Percentiles rank a stretch among this genome's conserved stretches.
Conservation (phyloP, 176 grass and related monocot genomes). For the Themeda triandra region DNA sequence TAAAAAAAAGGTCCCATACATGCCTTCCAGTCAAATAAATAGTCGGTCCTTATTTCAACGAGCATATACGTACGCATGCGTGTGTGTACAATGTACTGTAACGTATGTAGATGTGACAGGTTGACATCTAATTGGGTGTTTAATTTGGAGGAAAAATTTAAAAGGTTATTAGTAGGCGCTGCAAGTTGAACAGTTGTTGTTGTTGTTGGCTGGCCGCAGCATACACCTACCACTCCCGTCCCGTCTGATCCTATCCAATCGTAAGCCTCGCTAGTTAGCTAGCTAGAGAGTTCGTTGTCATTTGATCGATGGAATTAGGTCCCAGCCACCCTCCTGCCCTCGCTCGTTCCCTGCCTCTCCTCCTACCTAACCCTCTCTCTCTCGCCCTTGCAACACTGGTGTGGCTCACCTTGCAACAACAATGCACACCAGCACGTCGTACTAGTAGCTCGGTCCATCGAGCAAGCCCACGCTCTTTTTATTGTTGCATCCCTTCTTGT, state of each 20-base stretch:
- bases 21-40: too few species aligned
- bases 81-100: too few species aligned
- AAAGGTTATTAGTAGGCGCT: neutral
- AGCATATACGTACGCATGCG: too few species aligned
- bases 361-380: neutral
- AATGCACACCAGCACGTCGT: neutral
- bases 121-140: too few species aligned
- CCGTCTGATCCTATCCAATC: too few species aligned
- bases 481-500: too few species aligned
- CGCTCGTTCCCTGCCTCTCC: neutral
- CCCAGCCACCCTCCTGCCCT: neutral
- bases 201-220: neutral
- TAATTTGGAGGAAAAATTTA: neutral
- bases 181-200: neutral
- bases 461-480: too few species aligned
- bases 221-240: conserved; percentile 10
- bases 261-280: too few species aligned
- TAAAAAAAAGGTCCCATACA: too few species aligned
- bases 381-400: neutral
- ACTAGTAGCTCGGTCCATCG: too few species aligned
- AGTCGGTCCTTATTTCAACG: too few species aligned
- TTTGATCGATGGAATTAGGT: neutral
- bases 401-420: neutral
- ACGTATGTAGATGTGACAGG: too few species aligned
- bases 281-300: neutral